phyloP scores from a whole-genome alignment of 306 rosid species.

The Trifolium dubium region DNA sequence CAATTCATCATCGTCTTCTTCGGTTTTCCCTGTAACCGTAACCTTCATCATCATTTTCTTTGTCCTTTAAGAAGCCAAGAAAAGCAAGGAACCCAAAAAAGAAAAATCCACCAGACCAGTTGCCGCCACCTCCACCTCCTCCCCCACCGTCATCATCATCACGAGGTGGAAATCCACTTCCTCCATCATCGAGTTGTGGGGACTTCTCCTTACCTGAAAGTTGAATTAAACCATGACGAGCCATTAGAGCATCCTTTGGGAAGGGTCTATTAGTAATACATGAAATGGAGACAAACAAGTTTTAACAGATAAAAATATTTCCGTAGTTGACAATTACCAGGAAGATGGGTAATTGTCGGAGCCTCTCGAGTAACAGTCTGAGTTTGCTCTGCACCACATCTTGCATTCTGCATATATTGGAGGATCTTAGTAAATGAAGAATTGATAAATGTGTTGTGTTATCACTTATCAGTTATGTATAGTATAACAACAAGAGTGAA shows the following conservation, averaged over 20 bases:
- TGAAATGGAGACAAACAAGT: constrained; percentile 8
- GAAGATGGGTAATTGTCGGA: constrained; percentile 93
- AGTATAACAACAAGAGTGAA: constrained; percentile 11
- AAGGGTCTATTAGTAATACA: constrained; percentile 21
- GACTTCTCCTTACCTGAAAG: constrained; percentile 91
- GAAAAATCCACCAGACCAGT: constrained; percentile 95
- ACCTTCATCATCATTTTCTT: constrained; percentile 66
- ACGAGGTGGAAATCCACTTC: constrained; percentile 83
- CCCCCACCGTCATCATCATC: constrained; percentile 91
- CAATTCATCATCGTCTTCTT: constrained; percentile 59
- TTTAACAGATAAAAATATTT: constrained; percentile 6
- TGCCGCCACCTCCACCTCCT: constrained; percentile 98
- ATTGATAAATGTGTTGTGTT: background rate
- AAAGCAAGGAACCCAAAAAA: constrained; percentile 96
- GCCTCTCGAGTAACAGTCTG: constrained; percentile 85
- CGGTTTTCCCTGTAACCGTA: constrained; percentile 54
- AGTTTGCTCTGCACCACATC: constrained; percentile 87
- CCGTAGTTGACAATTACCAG: constrained; percentile 59
- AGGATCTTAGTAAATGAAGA: constrained; percentile 14
- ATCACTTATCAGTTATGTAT: background rate
- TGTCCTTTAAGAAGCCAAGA: constrained; percentile 87
- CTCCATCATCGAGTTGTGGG: constrained; percentile 84
- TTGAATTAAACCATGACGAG: constrained; percentile 24
- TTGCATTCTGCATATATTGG: constrained; percentile 69
- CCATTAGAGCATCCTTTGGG: constrained; percentile 16